Evolutionary conservation across 2,329 filamentous ascomycete genomes (phyloP), one percentile per base, ranked within the genome.

Genomic region (Penicillium sp.): DNA sequence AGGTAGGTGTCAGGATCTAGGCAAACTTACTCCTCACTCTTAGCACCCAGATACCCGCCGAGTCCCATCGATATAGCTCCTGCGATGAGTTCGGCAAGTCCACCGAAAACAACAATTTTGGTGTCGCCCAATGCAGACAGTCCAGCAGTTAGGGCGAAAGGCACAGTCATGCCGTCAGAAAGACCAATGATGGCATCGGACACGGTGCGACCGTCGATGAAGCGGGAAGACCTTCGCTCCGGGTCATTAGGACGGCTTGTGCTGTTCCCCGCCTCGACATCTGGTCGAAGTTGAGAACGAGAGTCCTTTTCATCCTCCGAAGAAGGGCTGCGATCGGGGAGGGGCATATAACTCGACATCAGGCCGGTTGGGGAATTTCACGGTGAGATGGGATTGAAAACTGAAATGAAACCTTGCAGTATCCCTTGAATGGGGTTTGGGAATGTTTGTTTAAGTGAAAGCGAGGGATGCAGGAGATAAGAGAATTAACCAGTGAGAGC

Each of bases 21-120:
- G 15, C 1, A 39, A 27, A 62, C 67, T 61, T 58, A 74, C 70
- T 71, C 69, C 65, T 76, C 74, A 25, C 72, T 76, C 59, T 75
- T 72, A 9, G 85, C 86, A 9, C 86, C 87, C 2, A 91, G 78
- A 68, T 88, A 91, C 7, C 86, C 88, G 25, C 88, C 87, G 6
- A 91, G 77, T 1, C 88, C 88, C 89, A 91, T 91, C 51, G 83
- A 87, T 61, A 91, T 90, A 61, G 86, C 85, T 18, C 89, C 88
- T 0, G 86, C 86, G 67, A 89, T 87, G 46, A 91, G 80, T 75
- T 91, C 88, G 5, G 88, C 88, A 31, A 90, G 77, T 7, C 88
- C 88, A 49, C 86, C 88, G 60, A 88, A 84, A 55, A 93, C 83
- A 60, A 88, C 86, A 4, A 87, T 81, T 46, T 79, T 81, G 32